Conservation (phyloP, 768 basidiomycete genomes). For the Amanita rimosa region DNA sequence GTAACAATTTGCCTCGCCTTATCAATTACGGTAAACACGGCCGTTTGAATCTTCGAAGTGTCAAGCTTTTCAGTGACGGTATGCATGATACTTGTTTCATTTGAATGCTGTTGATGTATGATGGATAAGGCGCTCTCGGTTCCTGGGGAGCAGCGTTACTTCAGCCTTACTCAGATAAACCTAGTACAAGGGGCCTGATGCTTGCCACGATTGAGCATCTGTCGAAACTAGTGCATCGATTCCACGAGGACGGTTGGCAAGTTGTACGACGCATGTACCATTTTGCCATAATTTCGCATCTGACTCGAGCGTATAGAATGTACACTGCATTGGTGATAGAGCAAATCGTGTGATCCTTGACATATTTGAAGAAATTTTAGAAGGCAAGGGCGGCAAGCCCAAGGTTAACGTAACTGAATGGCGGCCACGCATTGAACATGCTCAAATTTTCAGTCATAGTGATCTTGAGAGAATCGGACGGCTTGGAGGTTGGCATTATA, state of each 20-base stretch:
- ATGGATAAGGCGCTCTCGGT: conserved; percentile 65
- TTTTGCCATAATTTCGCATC: neutral
- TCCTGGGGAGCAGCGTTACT: conserved; percentile 88
- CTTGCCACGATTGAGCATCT: conserved; percentile 43
- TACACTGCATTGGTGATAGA: conserved; percentile 83
- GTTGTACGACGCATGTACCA: conserved; percentile 41
- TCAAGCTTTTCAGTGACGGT: conserved; percentile 79
- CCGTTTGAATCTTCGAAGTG: conserved; percentile 46
- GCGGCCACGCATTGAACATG: conserved; percentile 84
- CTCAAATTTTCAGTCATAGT: conserved; percentile 67
- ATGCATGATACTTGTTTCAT: neutral
- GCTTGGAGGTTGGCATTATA: conserved; percentile 49
- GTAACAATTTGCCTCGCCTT: conserved; percentile 45
- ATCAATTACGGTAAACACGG: conserved; percentile 44
- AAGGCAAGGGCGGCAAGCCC: conserved; percentile 11
- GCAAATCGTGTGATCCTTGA: conserved; percentile 79
- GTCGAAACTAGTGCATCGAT: conserved; percentile 40
- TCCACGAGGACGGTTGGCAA: conserved; percentile 72
- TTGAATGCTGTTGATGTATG: neutral
- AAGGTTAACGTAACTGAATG: conserved; percentile 30
- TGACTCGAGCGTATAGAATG: conserved; percentile 42
- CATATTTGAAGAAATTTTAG: conserved; percentile 62
- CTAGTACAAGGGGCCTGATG: conserved; percentile 62
- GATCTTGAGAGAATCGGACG: conserved; percentile 63
- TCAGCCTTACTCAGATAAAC: conserved; percentile 75